These are phyloP conservation scores for Polychaeton citri DNA, from an alignment of 2,329 filamentous ascomycete species.

Conservation along the genomic window DNA sequence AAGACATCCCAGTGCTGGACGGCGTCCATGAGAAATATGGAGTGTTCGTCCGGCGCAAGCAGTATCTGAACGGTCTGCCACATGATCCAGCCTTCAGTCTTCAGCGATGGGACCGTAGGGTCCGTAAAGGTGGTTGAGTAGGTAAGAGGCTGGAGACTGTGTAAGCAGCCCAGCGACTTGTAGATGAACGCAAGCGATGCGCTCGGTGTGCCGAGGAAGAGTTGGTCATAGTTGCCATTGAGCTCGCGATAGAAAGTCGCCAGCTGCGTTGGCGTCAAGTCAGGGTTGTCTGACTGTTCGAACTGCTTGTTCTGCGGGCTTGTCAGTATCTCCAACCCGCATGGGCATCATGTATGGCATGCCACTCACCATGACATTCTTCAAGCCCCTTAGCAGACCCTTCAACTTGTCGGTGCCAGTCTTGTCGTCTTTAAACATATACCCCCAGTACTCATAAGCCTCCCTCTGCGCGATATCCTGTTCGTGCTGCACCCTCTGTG, in stretches of 20 bases:
- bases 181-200: constrained; percentile 81
- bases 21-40: constrained; percentile 67
- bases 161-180: constrained; percentile 79
- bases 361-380: constrained; percentile 27
- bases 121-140: constrained; percentile 49
- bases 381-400: constrained; percentile 32
- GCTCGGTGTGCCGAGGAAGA: constrained; percentile 66
- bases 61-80: constrained; percentile 91
- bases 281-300: constrained; percentile 29
- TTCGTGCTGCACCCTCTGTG: constrained; percentile 7
- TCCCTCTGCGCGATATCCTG: constrained; percentile 22
- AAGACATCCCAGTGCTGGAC: constrained; percentile 64
- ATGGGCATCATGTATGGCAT: not conserved
- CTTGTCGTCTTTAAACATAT: constrained; percentile 38
- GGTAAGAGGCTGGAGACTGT: constrained; percentile 51
- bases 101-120: constrained; percentile 72
- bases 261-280: constrained; percentile 36
- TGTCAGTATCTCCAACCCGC: constrained; percentile 1
- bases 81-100: constrained; percentile 70
- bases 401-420: constrained; percentile 35
- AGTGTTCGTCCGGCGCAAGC: constrained; percentile 77
- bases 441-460: constrained; percentile 38
- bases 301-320: constrained; percentile 31
- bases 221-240: constrained; percentile 35
- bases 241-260: constrained; percentile 37